A percentile compares a stretch with the other conserved stretches of the same genome.
These are phyloP conservation scores for Puccinia brachypodii DNA, from an alignment of 1,284 basidiomycete species.

Conservation along the genomic window DNA sequence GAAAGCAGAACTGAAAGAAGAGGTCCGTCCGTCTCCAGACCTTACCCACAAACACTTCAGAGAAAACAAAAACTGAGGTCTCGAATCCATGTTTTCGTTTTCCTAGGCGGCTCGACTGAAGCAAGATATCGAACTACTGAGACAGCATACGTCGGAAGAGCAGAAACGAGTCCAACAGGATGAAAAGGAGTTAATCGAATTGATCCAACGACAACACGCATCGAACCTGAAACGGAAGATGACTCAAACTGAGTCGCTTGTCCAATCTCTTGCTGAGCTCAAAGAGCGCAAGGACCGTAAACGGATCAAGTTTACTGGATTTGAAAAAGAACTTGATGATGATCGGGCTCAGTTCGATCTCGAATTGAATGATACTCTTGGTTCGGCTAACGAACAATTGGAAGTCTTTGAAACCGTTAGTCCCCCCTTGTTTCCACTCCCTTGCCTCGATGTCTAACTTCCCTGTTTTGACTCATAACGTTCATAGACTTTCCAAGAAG, in stretches of 20 bases:
- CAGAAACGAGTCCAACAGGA: constrained; percentile 24
- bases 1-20: constrained; percentile 40
- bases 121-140: constrained; percentile 36
- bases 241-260: constrained; percentile 7
- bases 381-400: constrained; percentile 10
- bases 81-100: no score
- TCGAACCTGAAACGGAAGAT: constrained; percentile 29
- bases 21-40: constrained; percentile 16
- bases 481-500: constrained; percentile 26
- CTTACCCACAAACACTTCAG: not conserved
- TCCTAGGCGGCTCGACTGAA: constrained; percentile 40
- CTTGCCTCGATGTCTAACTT: not conserved
- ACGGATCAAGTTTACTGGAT: constrained; percentile 11
- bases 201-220: constrained; percentile 33
- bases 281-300: constrained; percentile 41
- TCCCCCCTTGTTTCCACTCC: not conserved
- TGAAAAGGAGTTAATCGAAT: constrained; percentile 26
- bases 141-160: constrained; percentile 20
- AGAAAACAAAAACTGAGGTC: not conserved
- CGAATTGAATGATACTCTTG: constrained; percentile 10
- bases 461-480: not conserved
- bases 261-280: constrained; percentile 34
- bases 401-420: constrained; percentile 30
- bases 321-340: constrained; percentile 26
- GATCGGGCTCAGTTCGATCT: not conserved